Base-by-base conservation (phyloP, 2,329 filamentous ascomycete species). In the Aspergillus aculeatinus region DNA sequence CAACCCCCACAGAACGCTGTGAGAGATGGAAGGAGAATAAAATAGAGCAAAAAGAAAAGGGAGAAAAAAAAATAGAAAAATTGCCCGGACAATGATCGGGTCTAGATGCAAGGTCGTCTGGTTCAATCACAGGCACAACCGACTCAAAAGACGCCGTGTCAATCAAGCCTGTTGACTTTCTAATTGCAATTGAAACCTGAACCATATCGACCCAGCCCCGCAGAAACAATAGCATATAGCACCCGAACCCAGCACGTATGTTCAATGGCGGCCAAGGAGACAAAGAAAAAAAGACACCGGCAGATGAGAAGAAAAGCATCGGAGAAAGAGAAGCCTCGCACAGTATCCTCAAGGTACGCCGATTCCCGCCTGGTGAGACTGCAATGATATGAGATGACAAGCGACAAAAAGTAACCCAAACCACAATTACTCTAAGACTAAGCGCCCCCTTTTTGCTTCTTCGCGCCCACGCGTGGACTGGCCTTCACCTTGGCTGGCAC, bases 401-500 rank as follows among this genome's bases (percentile, higher is more conserved):
- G 48, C 63, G 62, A 58, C 49, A 56, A 55, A 44, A 27, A 51
- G 49, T 49, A 55, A 57, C 55, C 55, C 57, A 47, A 57, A 59
- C 48, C 60, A 62, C 53, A 63, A 55, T 60, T 50, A 39, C 55
- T 60, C 60, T 60, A 62, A 47, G 9, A 62, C 70, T 65, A 76
- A 57, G 72, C 65, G 51, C 72, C 71, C 44, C 76, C 79, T 66
- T 81, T 82, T 65, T 81, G 79, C 63, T 79, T 73, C 65, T 82
- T 82, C 10, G 73, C 76, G 31, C 76, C 73, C 31, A 80, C 75
- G 57, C 79, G 72, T 48, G 80, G 79, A 63, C 79, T 82, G 53
- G 79, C 73, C 65, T 80, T 81, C 48, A 80, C 76, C 68, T 81
- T 81, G 53, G 66, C 68, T 16, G 72, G 63, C 53, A 70, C 76